Conservation (phyloP, 352 stramenopile species). For the Phytophthora kernoviae region DNA sequence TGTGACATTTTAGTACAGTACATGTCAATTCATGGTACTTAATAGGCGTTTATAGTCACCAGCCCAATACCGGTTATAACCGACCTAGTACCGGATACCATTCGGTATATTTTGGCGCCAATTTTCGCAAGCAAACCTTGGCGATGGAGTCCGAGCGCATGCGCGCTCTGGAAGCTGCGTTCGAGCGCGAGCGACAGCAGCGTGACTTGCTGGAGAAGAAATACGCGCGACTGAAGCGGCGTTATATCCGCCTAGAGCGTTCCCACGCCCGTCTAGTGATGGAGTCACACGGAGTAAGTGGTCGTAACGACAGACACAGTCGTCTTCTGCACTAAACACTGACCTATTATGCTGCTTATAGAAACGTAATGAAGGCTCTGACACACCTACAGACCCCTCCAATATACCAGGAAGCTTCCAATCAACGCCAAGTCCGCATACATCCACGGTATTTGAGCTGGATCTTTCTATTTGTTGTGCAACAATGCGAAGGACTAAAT, state of each 20-base stretch:
- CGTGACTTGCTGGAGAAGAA: conserved; percentile 68
- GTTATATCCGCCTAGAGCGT: conserved; percentile 65
- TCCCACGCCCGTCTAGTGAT: conserved; percentile 48
- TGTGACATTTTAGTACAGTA: too few relatives aligned
- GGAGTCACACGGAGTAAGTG: conserved; percentile 28
- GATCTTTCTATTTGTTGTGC: background rate
- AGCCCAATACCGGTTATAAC: too few relatives aligned
- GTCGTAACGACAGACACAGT: background rate
- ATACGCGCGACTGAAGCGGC: conserved; percentile 71
- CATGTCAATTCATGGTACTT: too few relatives aligned
- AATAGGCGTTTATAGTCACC: too few relatives aligned
- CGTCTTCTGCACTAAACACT: conserved; percentile 3
- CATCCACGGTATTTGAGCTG: conserved; percentile 18
- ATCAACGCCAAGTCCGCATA: conserved; percentile 15
- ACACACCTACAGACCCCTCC: conserved; percentile 3
- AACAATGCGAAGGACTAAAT: conserved; percentile 12
- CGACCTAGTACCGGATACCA: too few relatives aligned
- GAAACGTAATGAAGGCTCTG: conserved; percentile 9
- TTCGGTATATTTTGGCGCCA: too few relatives aligned
- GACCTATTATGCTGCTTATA: background rate
- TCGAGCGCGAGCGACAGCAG: conserved; percentile 52
- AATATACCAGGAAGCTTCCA: conserved; percentile 11
- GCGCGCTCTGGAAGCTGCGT: conserved; percentile 49
- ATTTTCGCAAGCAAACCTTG: conserved; percentile 20
- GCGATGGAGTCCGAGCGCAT: conserved; percentile 34